These are phyloP conservation scores for Talaromyces liani DNA, from an alignment of 495 filamentous ascomycete genomes.

Conservation along the genomic window DNA sequence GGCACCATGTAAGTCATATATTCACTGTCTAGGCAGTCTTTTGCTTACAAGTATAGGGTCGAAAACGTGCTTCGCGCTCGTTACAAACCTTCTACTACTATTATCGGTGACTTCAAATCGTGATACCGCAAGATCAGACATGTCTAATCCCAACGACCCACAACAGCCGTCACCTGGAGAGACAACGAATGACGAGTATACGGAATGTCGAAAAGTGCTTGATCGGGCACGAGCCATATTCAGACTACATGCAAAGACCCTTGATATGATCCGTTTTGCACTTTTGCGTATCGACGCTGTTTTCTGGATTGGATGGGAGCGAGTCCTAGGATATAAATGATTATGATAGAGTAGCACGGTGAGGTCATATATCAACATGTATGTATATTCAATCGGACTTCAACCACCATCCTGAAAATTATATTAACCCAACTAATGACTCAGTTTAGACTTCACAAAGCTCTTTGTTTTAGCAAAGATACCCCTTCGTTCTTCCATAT, in stretches of 20 bases:
- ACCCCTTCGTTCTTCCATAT: background rate
- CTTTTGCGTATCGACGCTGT: conserved; percentile 3
- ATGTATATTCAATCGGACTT: background rate
- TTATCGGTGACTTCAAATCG: conserved; percentile 3
- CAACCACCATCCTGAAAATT: background rate
- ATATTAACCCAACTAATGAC: background rate
- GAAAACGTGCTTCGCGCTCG: conserved; percentile 1
- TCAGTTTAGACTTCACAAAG: background rate
- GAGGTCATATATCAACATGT: background rate
- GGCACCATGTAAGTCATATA: background rate
- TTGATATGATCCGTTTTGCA: conserved; percentile 2
- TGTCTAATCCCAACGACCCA: background rate
- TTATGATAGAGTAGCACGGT: no score
- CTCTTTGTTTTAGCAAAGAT: background rate
- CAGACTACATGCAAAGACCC: conserved; percentile 1
- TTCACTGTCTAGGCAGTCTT: background rate
- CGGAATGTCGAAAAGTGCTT: background rate
- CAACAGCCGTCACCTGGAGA: background rate
- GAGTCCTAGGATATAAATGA: background rate
- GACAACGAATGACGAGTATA: background rate
- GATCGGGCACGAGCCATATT: conserved; percentile 1
- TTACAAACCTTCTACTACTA: background rate
- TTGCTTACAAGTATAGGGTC: background rate
- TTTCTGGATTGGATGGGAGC: conserved; percentile 4
- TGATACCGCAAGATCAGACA: background rate